phyloP scores from a whole-genome alignment of 306 rosid species.

The Heteromeles arbutifolia region DNA sequence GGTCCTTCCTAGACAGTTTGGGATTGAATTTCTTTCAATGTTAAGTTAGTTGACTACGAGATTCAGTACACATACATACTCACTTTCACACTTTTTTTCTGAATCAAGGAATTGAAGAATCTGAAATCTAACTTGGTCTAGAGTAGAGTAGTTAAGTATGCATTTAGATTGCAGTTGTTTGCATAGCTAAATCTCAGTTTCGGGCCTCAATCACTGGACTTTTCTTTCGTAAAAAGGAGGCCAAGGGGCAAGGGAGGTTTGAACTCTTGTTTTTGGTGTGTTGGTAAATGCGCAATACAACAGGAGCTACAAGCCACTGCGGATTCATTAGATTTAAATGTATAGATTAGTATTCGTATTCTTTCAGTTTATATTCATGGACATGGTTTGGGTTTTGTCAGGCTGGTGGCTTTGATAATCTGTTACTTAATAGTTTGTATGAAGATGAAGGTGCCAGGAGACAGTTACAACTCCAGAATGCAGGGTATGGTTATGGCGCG shows the following conservation, averaged over 20 bases:
- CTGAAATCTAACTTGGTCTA: neutral
- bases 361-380: neutral
- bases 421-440: conserved; percentile 84
- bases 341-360: neutral
- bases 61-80: neutral
- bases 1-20: neutral
- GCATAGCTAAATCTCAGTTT: neutral
- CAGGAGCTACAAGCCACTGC: no score
- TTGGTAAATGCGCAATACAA: neutral
- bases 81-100: neutral
- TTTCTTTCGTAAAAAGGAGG: neutral
- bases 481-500: conserved; percentile 60
- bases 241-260: neutral
- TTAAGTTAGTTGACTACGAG: neutral
- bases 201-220: neutral
- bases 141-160: neutral
- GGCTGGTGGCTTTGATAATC: conserved; percentile 92
- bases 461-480: conserved; percentile 71
- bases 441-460: conserved; percentile 81
- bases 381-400: conserved; percentile 25
- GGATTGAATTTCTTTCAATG: neutral
- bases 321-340: no score
- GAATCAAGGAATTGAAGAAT: neutral
- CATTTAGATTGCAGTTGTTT: neutral
- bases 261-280: neutral